Evolutionary conservation across 208 protist genomes (phyloP), one percentile per base, ranked within the genome.

Genomic region (Angomonas ambiguus): DNA sequence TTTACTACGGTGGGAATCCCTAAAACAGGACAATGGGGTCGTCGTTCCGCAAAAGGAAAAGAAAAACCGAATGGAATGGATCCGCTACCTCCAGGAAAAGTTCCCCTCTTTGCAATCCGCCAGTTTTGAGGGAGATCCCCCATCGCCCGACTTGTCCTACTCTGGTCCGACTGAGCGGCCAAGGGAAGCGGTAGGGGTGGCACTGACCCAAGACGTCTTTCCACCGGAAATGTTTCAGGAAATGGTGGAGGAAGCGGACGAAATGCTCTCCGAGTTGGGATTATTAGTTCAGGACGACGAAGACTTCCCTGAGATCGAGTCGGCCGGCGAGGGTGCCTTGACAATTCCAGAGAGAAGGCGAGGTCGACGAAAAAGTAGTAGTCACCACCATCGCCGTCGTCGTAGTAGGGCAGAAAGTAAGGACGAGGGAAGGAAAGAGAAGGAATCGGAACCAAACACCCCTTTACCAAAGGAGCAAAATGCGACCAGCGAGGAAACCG

Each of bases 1-100:
- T n/a, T 51, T 73, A 2, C 25, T 67, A 11, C 55, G 58, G 18
- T 59, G 28, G 53, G 53, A 30, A 28, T 59, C 53, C 13, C 6
- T 55, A 20, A 55, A 18, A n/a, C n/a, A n/a, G n/a, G n/a, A n/a
- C n/a, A n/a, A n/a, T 4, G 20, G 49, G 20, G 20, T 28, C 6
- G 49, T 11, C 4, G 13, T 16, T 35, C 24, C 28, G 6, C 53
- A 28, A 55, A 20, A 20, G 4, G 53, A 59, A 11, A 59, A 35
- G 53, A n/a, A 35, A 8, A 59, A n/a, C 53, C 11, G 53, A 5
- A 8, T 53, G 5, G 45, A 53, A 24, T 53, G 45, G 45, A n/a
- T 53, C 8, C 10, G 20, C 4, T 53, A 53, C 16, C 10, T 53
- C 16, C 45, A 53, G 24, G 45, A 53, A 13, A 53, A 53, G 45